Percentiles rank a stretch among this genome's conserved stretches.
Conservation (phyloP, 164 flowering plant genomes). For the Magnolia officinalis region DNA sequence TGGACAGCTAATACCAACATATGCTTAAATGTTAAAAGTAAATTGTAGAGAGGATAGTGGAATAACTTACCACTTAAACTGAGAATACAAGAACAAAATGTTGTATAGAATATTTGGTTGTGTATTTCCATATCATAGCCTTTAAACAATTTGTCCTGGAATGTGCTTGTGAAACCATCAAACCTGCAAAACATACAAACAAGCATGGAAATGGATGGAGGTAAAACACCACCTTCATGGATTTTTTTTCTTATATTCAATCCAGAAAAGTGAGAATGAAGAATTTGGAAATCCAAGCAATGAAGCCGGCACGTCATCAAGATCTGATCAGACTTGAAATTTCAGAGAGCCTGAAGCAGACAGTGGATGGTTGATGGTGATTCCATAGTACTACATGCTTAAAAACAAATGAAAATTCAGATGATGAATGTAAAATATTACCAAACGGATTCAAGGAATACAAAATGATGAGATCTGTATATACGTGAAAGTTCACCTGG, state of each 20-base stretch:
- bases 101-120: slow-evolving; percentile 95
- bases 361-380: background rate
- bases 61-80: slow-evolving; percentile 65
- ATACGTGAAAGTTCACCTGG: too few species aligned
- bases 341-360: background rate
- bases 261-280: background rate
- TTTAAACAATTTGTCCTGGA: slow-evolving; percentile 91
- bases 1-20: too few species aligned
- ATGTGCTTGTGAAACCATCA: slow-evolving; percentile 98
- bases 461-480: background rate
- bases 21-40: background rate
- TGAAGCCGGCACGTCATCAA: background rate
- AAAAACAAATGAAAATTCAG: background rate
- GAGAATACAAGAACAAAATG: slow-evolving; percentile 85
- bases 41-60: background rate
- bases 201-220: background rate
- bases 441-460: background rate
- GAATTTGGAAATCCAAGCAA: background rate
- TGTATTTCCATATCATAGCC: slow-evolving; percentile 98
- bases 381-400: background rate
- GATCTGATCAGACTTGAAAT: background rate
- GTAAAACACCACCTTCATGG: background rate
- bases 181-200: slow-evolving; percentile 43
- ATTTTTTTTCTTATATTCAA: background rate
- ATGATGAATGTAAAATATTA: background rate